Base-by-base conservation (phyloP, 176 grass and related monocot species). In the Pharus latifolius region DNA sequence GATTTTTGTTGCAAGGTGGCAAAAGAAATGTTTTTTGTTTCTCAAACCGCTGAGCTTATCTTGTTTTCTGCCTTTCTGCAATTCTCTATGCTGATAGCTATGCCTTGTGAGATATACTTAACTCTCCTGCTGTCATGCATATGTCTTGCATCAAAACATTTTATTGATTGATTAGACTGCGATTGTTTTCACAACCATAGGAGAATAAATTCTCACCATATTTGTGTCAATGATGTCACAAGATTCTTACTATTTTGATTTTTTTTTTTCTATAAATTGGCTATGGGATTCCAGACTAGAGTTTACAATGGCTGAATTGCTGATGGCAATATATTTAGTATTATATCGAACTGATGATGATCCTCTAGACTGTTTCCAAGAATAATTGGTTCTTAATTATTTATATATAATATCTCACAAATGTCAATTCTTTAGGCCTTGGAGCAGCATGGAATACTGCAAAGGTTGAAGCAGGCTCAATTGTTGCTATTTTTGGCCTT, bases 361-460 rank as follows among this genome's bases (percentile, higher is more conserved):
- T 45, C 6, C 27, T 68, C 23, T 20, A 44, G 12, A 52, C 58
- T 43, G 3, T 60, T 72, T 58, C 10, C 42, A 42, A 67, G 4
- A 31, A 26, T 31, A 48, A 18, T n/a, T n/a, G n/a, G n/a, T 67
- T 35, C 13, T 10, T n/a, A 17, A 37, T 52, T 67, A 6, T 63
- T 72, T 33, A 1, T 49, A 9, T 73, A 31, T 75, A 50, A n/a
- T 38, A 64, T 50, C 43, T 77, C 14, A 78, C 29, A 47, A 49
- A 12, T 65, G 56, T 30, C 54, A 78, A 67, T 65, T 9, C 20
- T 76, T 14, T 63, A 99, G 95, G 95, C 63, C 95, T 99, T 83
- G 95, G 95, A 79, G 95, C 90, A 54, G 95, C 88, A 30, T 99
- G 95, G 95, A 99, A 99, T 81, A 88, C 95, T 22, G 95, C 95